Conservation (phyloP, 1,284 basidiomycete species). For the Heterobasidion parviporum region DNA sequence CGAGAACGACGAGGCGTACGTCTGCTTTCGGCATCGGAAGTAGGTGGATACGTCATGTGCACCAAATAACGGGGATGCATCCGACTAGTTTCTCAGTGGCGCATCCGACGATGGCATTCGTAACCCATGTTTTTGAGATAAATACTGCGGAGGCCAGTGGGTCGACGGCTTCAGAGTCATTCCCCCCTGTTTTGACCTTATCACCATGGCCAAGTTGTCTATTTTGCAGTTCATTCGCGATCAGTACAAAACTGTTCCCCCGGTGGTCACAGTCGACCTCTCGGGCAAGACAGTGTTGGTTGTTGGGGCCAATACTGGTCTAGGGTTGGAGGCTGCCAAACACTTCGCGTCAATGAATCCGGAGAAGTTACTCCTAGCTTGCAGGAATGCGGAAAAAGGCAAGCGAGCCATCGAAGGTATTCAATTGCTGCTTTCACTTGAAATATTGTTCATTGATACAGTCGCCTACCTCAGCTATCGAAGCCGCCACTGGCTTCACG, state of each 20-base stretch:
- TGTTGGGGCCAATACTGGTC: constrained; percentile 31
- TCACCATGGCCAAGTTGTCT: constrained; percentile 5
- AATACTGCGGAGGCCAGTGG: too few species aligned
- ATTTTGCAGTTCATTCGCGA: constrained; percentile 7
- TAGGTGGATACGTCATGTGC: too few species aligned
- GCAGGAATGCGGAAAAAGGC: constrained; percentile 28
- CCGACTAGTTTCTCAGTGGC: too few species aligned
- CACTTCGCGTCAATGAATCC: constrained; percentile 36
- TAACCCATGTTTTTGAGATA: too few species aligned
- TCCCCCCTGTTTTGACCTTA: too few species aligned
- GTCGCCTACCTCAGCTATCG: constrained; percentile 11
- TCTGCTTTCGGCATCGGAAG: too few species aligned
- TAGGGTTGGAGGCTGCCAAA: constrained; percentile 35
- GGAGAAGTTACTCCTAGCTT: constrained; percentile 29
- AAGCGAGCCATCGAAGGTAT: constrained; percentile 24
- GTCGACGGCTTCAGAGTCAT: too few species aligned
- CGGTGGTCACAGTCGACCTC: constrained; percentile 19
- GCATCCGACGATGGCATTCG: too few species aligned
- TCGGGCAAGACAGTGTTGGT: constrained; percentile 22
- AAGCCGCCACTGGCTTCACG: constrained; percentile 14
- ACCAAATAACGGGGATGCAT: too few species aligned
- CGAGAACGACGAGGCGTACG: too few species aligned
- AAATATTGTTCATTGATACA: not conserved
- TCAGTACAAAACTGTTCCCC: constrained; percentile 11
- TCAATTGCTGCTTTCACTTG: not conserved